Base-by-base conservation (phyloP, 495 filamentous ascomycete genomes). In the Talaromyces ruber region DNA sequence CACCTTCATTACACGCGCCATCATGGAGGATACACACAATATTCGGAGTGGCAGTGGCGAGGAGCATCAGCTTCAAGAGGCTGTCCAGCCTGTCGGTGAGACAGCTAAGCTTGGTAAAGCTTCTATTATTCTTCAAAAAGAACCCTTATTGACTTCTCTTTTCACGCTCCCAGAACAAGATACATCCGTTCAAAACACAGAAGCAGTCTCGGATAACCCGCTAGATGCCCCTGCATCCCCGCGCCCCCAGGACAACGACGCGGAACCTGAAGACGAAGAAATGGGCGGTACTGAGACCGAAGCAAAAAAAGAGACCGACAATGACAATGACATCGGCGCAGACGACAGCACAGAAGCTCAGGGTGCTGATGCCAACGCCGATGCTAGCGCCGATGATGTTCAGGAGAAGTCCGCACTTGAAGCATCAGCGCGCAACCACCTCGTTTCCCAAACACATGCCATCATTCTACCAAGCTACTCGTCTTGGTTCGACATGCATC, bases 401-500 rank as follows among this genome's bases (percentile, higher is more conserved):
- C 87, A 86, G 67, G 82, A 80, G 12, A 97, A 95, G 76, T 83
- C 90, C n/a, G 85, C 84, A 5, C 75, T 93, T 61, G 93, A 96
- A 76, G 82, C 87, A 43, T 86, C 90, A 5, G 94, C 94, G 51
- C 88, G 93, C 45, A 86, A 91, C 65, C 94, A 97, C 69, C 86
- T 98, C 26, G 88, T 95, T 59, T 86, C 88, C 21, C 94, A 98
- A 74, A 94, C 91, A 60, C 92, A 97, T 71, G 82, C 91, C 50
- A 97, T 98, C 65, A 92, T 98, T 62, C 85, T 98, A 4, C 94
- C 94, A 16, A 96, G 91, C 69, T 98, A 98, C 70, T 93, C 91
- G 64, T 89, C 88, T 26, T 98, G 94, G 94, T 98, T 98, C 71
- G 95, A 98, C 73, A 97, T 97, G 93, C 90, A 93, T 72, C 81